Conservation (phyloP, 169 alveolate genomes). For the Besnoitia besnoiti region DNA sequence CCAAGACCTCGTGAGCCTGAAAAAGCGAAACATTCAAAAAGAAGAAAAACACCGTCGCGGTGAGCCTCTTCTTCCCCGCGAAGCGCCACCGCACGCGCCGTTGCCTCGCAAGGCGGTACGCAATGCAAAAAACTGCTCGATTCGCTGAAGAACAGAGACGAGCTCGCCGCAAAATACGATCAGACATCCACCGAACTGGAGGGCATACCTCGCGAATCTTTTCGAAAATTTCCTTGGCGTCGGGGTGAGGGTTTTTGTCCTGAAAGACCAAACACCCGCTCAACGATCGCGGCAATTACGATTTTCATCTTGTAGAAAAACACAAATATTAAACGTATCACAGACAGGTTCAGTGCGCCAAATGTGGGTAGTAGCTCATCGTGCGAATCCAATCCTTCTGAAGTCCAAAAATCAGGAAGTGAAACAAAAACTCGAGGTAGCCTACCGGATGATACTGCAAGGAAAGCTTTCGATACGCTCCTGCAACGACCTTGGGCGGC, state of each 20-base stretch:
- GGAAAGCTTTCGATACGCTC: constrained; percentile 49
- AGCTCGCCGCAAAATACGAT: background rate
- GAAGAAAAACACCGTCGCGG: background rate
- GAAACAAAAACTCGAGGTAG: background rate
- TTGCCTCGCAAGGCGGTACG: too few relatives aligned
- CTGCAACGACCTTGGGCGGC: constrained; percentile 30
- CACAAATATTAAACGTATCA: background rate
- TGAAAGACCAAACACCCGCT: too few relatives aligned
- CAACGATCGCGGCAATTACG: too few relatives aligned
- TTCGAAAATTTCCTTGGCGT: constrained; percentile 56
- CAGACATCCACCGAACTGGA: background rate
- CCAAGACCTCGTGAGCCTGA: constrained; percentile 58
- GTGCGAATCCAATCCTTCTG: too few relatives aligned
- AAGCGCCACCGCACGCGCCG: background rate
- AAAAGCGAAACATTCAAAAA: background rate
- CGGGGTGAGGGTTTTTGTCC: constrained; percentile 51
- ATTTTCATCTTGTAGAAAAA: too few relatives aligned
- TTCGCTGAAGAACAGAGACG: background rate
- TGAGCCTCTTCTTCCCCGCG: too few relatives aligned
- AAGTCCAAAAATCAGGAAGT: too few relatives aligned
- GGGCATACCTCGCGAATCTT: constrained; percentile 45
- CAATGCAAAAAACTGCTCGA: too few relatives aligned
- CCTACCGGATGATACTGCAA: constrained; percentile 59
- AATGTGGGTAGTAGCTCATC: too few relatives aligned
- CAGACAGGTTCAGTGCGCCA: background rate